phyloP scores from a whole-genome alignment of 2,329 filamentous ascomycete species.

The Cordyceps tenuipes region DNA sequence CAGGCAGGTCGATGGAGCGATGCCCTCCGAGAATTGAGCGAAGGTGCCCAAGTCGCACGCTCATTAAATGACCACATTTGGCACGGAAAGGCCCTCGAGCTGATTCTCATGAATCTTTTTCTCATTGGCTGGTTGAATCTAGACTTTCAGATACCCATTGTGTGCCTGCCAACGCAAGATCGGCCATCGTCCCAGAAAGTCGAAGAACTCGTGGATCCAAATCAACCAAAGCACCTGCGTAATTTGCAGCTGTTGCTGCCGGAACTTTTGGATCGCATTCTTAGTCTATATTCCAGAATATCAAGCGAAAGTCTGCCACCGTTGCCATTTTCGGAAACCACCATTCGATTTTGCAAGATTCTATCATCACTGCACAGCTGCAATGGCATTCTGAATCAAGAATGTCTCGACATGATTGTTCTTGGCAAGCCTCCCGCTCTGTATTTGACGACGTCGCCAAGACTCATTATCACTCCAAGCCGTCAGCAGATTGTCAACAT shows the following conservation, averaged over 20 bases:
- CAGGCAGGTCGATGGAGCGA: conserved; percentile 86
- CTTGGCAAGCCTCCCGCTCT: conserved; percentile 49
- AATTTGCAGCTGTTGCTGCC: conserved; percentile 54
- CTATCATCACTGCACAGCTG: conserved; percentile 58
- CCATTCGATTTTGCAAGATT: conserved; percentile 64
- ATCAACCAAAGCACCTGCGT: conserved; percentile 45
- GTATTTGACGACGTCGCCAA: conserved; percentile 41
- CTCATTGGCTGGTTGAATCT: conserved; percentile 77
- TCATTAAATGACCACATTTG: conserved; percentile 87
- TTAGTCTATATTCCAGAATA: conserved; percentile 64
- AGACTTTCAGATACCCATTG: conserved; percentile 66
- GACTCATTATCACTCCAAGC: conserved; percentile 46
- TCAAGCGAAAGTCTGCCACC: conserved; percentile 63
- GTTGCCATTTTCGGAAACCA: conserved; percentile 62
- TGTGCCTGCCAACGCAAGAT: conserved; percentile 46
- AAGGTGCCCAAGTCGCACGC: conserved; percentile 69
- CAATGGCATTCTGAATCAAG: conserved; percentile 52
- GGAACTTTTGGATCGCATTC: conserved; percentile 65
- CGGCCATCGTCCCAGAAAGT: conserved; percentile 26
- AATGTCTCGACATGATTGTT: conserved; percentile 57
- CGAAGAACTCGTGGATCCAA: conserved; percentile 27
- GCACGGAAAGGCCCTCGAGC: conserved; percentile 91
- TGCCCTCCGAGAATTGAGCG: conserved; percentile 72
- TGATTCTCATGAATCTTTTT: conserved; percentile 73
- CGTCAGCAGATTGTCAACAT: conserved; percentile 57